Evolutionary conservation across 2,329 filamentous ascomycete species (phyloP).

Genomic region (Colletotrichum scovillei): DNA sequence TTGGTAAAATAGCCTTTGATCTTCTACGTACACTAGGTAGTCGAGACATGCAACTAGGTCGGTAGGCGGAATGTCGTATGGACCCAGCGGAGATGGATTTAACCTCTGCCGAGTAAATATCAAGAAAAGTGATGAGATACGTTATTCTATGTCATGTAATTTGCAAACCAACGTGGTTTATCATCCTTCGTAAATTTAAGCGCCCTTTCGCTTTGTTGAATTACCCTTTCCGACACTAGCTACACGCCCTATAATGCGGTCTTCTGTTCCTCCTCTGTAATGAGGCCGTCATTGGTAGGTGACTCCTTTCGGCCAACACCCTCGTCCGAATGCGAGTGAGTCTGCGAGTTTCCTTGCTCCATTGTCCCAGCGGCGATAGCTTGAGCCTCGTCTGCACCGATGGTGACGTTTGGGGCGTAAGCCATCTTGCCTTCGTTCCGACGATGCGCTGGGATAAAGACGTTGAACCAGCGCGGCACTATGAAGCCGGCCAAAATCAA

Average conservation of each 20-base stretch:
- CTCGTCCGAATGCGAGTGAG: neutral
- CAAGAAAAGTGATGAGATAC: too few species aligned
- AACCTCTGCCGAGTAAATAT: too few species aligned
- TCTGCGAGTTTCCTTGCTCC: slow-evolving; percentile 12
- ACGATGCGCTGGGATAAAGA: slow-evolving; percentile 60
- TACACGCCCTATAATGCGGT: neutral
- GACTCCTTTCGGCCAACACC: neutral
- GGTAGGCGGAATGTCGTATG: too few species aligned
- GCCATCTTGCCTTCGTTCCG: slow-evolving; percentile 55
- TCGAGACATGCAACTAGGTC: rapidly evolving
- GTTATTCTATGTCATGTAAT: too few species aligned
- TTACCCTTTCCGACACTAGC: too few species aligned
- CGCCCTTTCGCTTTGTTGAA: neutral
- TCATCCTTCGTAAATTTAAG: too few species aligned
- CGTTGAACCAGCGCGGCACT: slow-evolving; percentile 64
- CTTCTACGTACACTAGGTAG: too few species aligned
- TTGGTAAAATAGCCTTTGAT: neutral
- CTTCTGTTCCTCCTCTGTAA: slow-evolving; percentile 1
- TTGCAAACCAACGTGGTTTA: too few species aligned
- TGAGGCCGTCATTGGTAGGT: slow-evolving; percentile 11
- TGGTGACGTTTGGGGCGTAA: slow-evolving; percentile 36
- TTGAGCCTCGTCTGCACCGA: slow-evolving; percentile 33
- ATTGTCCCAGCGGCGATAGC: slow-evolving; percentile 19
- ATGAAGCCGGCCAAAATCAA: slow-evolving; percentile 60
- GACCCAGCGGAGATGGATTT: too few species aligned